A percentile compares a stretch with the other conserved stretches of the same genome.
phyloP scores from a whole-genome alignment of 176 grass and related monocot species.

The Carex pumila region DNA sequence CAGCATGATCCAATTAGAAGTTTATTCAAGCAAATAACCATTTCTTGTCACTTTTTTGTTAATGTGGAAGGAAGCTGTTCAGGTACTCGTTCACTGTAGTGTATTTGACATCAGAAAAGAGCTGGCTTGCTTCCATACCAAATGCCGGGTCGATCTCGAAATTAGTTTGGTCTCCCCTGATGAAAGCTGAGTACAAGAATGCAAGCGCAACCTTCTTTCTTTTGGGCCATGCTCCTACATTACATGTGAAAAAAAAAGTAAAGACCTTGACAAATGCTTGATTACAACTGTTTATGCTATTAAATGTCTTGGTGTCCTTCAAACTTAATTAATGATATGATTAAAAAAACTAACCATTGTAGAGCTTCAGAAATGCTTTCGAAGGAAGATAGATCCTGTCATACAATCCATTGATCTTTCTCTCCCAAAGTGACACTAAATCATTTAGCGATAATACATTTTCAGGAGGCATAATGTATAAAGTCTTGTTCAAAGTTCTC shows the following conservation, averaged over 20 bases:
- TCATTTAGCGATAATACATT: constrained; percentile 23
- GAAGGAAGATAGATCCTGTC: background rate
- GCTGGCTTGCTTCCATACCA: constrained; percentile 36
- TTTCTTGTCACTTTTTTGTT: background rate
- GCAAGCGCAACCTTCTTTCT: background rate
- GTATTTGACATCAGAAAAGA: constrained; percentile 58
- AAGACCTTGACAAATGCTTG: background rate
- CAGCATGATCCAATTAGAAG: background rate
- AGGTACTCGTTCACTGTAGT: constrained; percentile 56
- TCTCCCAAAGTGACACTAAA: constrained; percentile 24
- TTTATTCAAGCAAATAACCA: background rate
- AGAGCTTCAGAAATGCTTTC: background rate
- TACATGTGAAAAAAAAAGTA: background rate
- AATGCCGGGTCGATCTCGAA: constrained; percentile 35
- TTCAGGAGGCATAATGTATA: constrained; percentile 11
- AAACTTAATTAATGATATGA: background rate
- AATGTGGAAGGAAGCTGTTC: constrained; percentile 29
- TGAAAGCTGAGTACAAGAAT: constrained; percentile 29
- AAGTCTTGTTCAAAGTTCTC: constrained; percentile 20
- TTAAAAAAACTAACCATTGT: background rate
- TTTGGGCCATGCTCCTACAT: background rate
- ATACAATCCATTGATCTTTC: background rate
- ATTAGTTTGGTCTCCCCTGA: constrained; percentile 30
- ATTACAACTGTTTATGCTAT: background rate
- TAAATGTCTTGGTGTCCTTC: background rate